phyloP scores from a whole-genome alignment of 768 basidiomycete genomes.

The Pulveroboletus sp. region DNA sequence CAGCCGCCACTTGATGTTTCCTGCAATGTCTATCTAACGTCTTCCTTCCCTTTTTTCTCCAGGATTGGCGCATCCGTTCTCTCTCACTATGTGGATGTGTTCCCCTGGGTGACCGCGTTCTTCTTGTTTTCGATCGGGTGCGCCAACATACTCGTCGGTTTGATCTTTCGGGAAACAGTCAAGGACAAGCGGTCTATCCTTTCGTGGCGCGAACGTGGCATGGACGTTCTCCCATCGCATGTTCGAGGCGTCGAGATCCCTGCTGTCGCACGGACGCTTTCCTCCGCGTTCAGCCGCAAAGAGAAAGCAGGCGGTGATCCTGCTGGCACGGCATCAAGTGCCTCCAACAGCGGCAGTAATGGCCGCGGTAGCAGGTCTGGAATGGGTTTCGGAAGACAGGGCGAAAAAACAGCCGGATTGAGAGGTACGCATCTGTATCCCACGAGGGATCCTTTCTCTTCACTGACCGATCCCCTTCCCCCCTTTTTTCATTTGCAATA shows the following conservation, averaged over 20 bases:
- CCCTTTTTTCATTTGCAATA: not conserved
- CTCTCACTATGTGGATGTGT: slow-evolving; percentile 74
- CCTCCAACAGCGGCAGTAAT: slow-evolving; percentile 5
- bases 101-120: slow-evolving; percentile 84
- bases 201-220: slow-evolving; percentile 57
- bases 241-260: slow-evolving; percentile 21
- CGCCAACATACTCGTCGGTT: slow-evolving; percentile 75
- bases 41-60: not conserved
- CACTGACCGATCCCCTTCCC: not conserved
- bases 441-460: not conserved
- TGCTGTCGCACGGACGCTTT: slow-evolving; percentile 12
- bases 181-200: slow-evolving; percentile 64
- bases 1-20: slow-evolving; percentile 25
- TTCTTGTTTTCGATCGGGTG: slow-evolving; percentile 81
- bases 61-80: slow-evolving; percentile 68
- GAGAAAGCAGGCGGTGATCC: slow-evolving; percentile 7
- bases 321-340: slow-evolving; percentile 5
- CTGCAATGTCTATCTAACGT: not conserved
- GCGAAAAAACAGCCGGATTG: slow-evolving; percentile 69
- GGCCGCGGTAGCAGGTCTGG: slow-evolving; percentile 33
- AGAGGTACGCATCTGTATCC: slow-evolving; percentile 39
- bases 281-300: slow-evolving; percentile 8
- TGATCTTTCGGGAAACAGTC: slow-evolving; percentile 68
- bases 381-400: slow-evolving; percentile 78
- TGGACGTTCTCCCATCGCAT: slow-evolving; percentile 50